Percentiles rank a stretch among this genome's conserved stretches.
These are phyloP conservation scores for Chimonanthus salicifolius DNA, from an alignment of 164 flowering plant genomes.

Conservation along the genomic window DNA sequence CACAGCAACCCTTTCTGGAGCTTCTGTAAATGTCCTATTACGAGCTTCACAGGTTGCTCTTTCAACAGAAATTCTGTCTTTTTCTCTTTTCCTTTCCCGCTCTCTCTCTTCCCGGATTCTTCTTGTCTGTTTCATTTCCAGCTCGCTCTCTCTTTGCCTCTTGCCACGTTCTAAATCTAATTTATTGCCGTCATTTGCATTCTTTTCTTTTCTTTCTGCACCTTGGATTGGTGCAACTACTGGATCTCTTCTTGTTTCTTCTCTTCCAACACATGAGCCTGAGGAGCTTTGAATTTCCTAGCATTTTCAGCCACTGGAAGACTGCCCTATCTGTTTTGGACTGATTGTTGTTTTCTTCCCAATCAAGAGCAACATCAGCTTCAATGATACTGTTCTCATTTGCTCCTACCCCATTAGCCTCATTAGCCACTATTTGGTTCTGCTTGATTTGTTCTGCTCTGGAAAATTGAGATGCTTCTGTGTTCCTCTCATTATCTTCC, in stretches of 20 bases:
- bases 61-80: slow-evolving; percentile 54
- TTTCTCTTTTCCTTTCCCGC: slow-evolving; percentile 36
- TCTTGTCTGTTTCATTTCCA: slow-evolving; percentile 27
- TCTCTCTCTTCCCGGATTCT: slow-evolving; percentile 34
- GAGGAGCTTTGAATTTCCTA: slow-evolving; percentile 25
- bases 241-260: slow-evolving; percentile 19
- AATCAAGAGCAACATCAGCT: slow-evolving; percentile 2
- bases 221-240: slow-evolving; percentile 19
- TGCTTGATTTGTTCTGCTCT: background rate
- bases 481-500: slow-evolving; percentile 7
- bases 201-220: slow-evolving; percentile 28
- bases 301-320: slow-evolving; percentile 22
- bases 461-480: slow-evolving; percentile 10
- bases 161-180: slow-evolving; percentile 32
- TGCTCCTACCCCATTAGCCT: slow-evolving; percentile 5
- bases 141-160: slow-evolving; percentile 27
- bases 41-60: slow-evolving; percentile 76
- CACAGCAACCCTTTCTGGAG: slow-evolving; percentile 62
- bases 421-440: background rate
- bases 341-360: slow-evolving; percentile 21
- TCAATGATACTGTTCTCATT: slow-evolving; percentile 10
- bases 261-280: slow-evolving; percentile 17
- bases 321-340: slow-evolving; percentile 14
- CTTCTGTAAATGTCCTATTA: slow-evolving; percentile 75
- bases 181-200: slow-evolving; percentile 8